phyloP scores from a whole-genome alignment of 2,329 filamentous ascomycete species.

The Penicillium digitatum region DNA sequence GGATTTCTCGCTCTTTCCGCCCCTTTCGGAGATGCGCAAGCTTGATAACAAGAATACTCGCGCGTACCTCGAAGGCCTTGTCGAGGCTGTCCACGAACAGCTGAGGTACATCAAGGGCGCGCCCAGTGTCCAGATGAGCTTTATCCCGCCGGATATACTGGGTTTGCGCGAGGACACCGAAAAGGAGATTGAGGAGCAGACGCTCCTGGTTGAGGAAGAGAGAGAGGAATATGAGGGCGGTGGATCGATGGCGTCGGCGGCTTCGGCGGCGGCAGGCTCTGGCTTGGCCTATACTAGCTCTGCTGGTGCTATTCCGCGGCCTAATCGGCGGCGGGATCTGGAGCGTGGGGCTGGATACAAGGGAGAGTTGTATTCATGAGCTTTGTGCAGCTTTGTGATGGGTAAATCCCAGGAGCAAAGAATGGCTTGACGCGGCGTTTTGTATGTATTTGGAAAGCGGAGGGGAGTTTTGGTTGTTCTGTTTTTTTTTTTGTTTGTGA shows the following conservation, averaged over 20 bases:
- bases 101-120: constrained; percentile 78
- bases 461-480: background rate
- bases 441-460: constrained; percentile 4
- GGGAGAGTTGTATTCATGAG: constrained; percentile 38
- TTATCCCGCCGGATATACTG: constrained; percentile 72
- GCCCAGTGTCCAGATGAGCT: constrained; percentile 80
- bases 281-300: constrained; percentile 15
- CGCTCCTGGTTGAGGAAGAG: constrained; percentile 36
- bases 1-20: constrained; percentile 82
- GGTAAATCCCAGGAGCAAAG: background rate
- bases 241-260: constrained; percentile 14
- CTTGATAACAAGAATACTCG: constrained; percentile 74
- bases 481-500: background rate
- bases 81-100: constrained; percentile 77
- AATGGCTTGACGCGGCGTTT: background rate
- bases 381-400: background rate
- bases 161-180: constrained; percentile 50
- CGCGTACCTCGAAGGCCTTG: constrained; percentile 70
- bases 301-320: constrained; percentile 20
- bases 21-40: constrained; percentile 66
- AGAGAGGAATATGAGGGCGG: constrained; percentile 39
- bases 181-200: constrained; percentile 46
- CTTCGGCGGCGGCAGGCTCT: constrained; percentile 11
- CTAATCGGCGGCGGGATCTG: constrained; percentile 33
- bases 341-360: constrained; percentile 34